phyloP scores from a whole-genome alignment of 345 rosid species.

The Aegle marmelos region DNA sequence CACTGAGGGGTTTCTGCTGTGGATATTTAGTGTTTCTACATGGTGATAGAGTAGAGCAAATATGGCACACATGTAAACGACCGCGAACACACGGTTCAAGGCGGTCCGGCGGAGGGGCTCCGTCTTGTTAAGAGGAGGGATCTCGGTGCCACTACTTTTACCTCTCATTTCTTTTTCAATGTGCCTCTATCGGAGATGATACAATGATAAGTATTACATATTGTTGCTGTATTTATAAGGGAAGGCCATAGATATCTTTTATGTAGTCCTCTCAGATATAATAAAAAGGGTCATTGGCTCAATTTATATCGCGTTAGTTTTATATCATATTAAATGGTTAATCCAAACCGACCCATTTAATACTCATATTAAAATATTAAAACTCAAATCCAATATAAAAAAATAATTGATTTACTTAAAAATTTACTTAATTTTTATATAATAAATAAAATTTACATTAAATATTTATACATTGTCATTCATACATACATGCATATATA shows the following conservation, averaged over 20 bases:
- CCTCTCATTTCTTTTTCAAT: not conserved
- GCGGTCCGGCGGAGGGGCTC: conserved; percentile 33
- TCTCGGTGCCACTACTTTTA: not conserved
- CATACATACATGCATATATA: too few species aligned
- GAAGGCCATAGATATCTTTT: not conserved
- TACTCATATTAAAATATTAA: too few species aligned
- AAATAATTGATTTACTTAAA: too few species aligned
- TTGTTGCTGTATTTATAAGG: not conserved
- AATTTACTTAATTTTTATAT: too few species aligned
- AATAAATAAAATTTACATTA: too few species aligned
- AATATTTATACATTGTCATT: too few species aligned
- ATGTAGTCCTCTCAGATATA: too few species aligned
- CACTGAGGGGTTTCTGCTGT: not conserved
- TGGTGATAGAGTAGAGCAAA: conserved; percentile 50
- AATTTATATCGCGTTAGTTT: too few species aligned
- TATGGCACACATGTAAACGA: conserved; percentile 47
- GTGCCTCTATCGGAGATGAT: not conserved
- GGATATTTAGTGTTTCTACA: conserved; percentile 22
- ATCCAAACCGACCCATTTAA: too few species aligned
- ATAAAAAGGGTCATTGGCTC: too few species aligned
- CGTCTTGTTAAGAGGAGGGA: conserved; percentile 21
- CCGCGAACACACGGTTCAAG: conserved; percentile 49
- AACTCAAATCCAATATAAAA: too few species aligned
- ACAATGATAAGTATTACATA: not conserved
- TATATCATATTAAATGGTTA: too few species aligned